phyloP scores from a whole-genome alignment of 139 green algal genomes.

The Klebsormidium nitens region DNA sequence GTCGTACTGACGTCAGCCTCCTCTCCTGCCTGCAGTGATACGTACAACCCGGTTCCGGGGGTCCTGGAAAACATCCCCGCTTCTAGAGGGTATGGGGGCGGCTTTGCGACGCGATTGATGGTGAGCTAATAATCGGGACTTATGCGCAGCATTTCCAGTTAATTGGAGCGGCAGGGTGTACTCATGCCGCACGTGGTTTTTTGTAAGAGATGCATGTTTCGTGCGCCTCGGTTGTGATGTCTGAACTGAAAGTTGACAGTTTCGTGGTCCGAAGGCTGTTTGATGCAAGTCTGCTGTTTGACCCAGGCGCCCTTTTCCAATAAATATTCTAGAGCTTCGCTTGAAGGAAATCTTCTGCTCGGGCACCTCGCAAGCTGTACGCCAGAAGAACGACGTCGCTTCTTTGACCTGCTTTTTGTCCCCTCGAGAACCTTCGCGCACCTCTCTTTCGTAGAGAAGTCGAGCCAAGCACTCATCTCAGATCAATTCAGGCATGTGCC shows the following conservation, averaged over 20 bases:
- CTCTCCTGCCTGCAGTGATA: slow-evolving; percentile 11
- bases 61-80: slow-evolving; percentile 49
- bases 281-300: not conserved
- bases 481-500: no score
- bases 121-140: no score
- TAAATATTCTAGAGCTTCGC: no score
- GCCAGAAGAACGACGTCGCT: no score
- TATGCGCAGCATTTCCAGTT: not conserved
- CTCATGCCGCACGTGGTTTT: not conserved
- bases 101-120: slow-evolving; percentile 58
- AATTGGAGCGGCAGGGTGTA: not conserved
- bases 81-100: slow-evolving; percentile 51
- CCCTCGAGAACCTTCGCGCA: no score
- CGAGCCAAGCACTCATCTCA: no score
- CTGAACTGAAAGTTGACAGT: not conserved
- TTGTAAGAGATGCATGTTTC: slow-evolving; percentile 1
- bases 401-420: no score
- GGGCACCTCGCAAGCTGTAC: no score
- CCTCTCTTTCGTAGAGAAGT: no score
- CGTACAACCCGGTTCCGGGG: slow-evolving; percentile 29
- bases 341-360: no score
- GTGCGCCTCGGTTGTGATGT: not conserved
- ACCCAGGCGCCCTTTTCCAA: no score
- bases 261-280: not conserved
- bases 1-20: slow-evolving; percentile 31